phyloP scores from a whole-genome alignment of 345 rosid species.

The Excoecaria agallocha region DNA sequence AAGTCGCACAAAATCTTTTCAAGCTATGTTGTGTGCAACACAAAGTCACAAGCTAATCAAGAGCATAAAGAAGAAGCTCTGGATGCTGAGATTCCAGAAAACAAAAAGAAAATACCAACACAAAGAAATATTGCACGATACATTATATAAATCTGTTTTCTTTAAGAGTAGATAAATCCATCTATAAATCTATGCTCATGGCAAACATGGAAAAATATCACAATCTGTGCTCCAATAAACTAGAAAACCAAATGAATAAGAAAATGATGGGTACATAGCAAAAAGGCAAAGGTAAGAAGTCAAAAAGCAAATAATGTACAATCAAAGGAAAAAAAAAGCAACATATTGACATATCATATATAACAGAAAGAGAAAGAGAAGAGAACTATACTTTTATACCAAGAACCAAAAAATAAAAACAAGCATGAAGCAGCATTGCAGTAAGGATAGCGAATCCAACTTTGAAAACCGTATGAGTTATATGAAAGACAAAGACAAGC shows the following conservation, averaged over 20 bases:
- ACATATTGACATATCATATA: background rate
- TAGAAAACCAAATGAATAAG: background rate
- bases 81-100: background rate
- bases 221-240: background rate
- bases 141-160: background rate
- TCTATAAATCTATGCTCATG: background rate
- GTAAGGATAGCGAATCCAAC: background rate
- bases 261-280: background rate
- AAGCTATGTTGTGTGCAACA: constrained; percentile 43
- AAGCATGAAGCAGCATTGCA: background rate
- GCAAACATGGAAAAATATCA: background rate
- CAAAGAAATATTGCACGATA: background rate
- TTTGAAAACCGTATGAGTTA: background rate
- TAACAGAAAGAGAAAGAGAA: background rate
- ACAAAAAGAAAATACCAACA: background rate
- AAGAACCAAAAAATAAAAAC: background rate
- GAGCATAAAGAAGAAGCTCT: background rate
- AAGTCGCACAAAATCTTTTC: constrained; percentile 57
- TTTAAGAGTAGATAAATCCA: background rate
- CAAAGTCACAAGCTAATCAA: constrained; percentile 14
- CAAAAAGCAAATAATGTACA: too few relatives aligned
- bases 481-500: background rate
- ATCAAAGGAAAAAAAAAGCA: background rate
- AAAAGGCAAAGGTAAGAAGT: background rate
- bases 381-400: background rate